These are phyloP conservation scores for Phytophthora sp. DNA, from an alignment of 352 stramenopile species.

Conservation along the genomic window DNA sequence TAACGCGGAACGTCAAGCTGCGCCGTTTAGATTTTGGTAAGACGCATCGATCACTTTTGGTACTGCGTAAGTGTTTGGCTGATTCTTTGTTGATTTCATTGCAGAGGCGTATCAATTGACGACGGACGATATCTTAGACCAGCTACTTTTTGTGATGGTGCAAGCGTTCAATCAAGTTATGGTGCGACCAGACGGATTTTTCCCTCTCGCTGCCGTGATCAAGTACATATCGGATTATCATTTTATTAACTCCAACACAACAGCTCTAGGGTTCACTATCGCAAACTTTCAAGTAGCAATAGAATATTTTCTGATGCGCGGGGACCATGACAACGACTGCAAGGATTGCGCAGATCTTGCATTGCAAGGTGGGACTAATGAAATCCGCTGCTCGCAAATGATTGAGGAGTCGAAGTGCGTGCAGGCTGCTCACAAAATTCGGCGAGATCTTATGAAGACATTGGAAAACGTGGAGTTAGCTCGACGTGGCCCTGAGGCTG, in stretches of 20 bases:
- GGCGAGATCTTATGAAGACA: conserved; percentile 25
- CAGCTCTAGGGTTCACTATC: conserved; percentile 77
- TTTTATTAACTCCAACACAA: conserved; percentile 87
- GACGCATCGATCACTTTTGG: background rate
- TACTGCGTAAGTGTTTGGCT: too few species aligned
- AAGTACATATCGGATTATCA: conserved; percentile 82
- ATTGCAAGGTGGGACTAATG: conserved; percentile 14
- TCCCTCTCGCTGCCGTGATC: conserved; percentile 64
- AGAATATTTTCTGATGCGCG: conserved; percentile 76
- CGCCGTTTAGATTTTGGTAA: conserved; percentile 61
- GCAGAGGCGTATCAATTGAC: conserved; percentile 64
- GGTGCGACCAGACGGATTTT: conserved; percentile 18
- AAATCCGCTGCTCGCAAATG: conserved; percentile 17
- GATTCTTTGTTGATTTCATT: background rate
- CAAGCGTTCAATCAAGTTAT: conserved; percentile 48
- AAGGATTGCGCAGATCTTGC: conserved; percentile 24
- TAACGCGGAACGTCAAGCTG: conserved; percentile 59
- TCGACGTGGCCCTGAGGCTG: conserved; percentile 16
- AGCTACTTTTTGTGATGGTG: conserved; percentile 72
- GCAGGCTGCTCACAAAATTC: conserved; percentile 27
- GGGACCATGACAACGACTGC: conserved; percentile 30
- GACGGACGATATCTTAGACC: conserved; percentile 84
- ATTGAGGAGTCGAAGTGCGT: conserved; percentile 38
- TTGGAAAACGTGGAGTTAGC: conserved; percentile 29
- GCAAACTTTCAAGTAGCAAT: conserved; percentile 84